Evolutionary conservation across 345 rosid species (phyloP), one percentile per base, ranked within the genome.

Genomic region (Cardamine occulta): DNA sequence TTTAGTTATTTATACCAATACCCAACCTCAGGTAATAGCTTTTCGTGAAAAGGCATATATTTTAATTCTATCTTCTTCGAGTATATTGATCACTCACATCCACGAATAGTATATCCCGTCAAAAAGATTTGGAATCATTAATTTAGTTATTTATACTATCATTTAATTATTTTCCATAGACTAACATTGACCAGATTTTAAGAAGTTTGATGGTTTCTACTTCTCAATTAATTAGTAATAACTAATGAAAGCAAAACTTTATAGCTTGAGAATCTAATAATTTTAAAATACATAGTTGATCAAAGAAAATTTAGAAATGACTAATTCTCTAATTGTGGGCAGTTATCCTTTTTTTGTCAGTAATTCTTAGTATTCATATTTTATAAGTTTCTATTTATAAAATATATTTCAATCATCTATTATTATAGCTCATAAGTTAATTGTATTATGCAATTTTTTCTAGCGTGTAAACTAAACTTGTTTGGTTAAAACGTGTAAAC

Each of bases 51-150:
- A 26, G 29, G 19, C 49, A 61, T 61, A 51, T 61, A 31, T 51
- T 51, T 63, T 48, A 32, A n/a, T 7, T 49, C 6, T 29, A 54
- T 5, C 51, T 15, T 56, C 10, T 29, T 62, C 42, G 42, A 63
- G 29, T 63, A 32, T 52, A 28, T 63, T 52, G 17, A 73, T 37
- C 40, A 34, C 32, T 73, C 40, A 29, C 19, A 63, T 6, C 45
- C 70, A 53, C 35, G 54, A 63, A 29, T n/a, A 37, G 47, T 32
- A 72, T 13, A 53, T 73, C 24, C 48, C 9, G 21, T 64, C 56
- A 64, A 64, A 64, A 64, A 13, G 49, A 32, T 53, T 55, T 53
- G 24, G 65, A 23, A 56, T 14, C 29, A 56, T 52, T 39, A 40
- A 28, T 73, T 62, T 65, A 73, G 31, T 11, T 39, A 44, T 21